Conservation (phyloP, 768 basidiomycete species). For the Galerina sulciceps region DNA sequence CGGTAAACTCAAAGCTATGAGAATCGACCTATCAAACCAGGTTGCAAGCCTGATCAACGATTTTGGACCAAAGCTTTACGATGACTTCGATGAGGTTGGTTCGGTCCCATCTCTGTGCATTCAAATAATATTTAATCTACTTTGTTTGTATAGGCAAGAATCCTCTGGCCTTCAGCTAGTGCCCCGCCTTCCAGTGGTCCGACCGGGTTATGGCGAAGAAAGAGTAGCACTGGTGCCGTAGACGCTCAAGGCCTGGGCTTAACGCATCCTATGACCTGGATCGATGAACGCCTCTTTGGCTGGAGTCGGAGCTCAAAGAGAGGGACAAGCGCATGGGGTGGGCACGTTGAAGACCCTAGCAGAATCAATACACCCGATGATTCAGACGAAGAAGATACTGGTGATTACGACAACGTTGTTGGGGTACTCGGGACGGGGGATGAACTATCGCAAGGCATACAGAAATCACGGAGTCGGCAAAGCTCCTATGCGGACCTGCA, state of each 20-base stretch:
- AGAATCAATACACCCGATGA: slow-evolving; percentile 72
- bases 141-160: slow-evolving; percentile 61
- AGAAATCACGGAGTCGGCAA: slow-evolving; percentile 62
- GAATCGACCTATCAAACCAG: slow-evolving; percentile 80
- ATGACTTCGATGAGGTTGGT: slow-evolving; percentile 82
- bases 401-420: slow-evolving; percentile 91
- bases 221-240: slow-evolving; percentile 81
- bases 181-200: slow-evolving; percentile 80
- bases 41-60: slow-evolving; percentile 84
- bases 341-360: slow-evolving; percentile 59
- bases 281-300: slow-evolving; percentile 92
- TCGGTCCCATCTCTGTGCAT: background rate
- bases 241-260: slow-evolving; percentile 85
- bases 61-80: slow-evolving; percentile 85
- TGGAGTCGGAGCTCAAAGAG: slow-evolving; percentile 80
- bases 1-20: slow-evolving; percentile 73
- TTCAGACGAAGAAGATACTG: slow-evolving; percentile 86
- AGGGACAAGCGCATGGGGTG: slow-evolving; percentile 91
- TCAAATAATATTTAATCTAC: background rate
- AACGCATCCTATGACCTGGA: slow-evolving; percentile 93
- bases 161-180: slow-evolving; percentile 81
- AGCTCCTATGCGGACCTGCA: slow-evolving; percentile 86
- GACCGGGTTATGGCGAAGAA: slow-evolving; percentile 78
- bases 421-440: slow-evolving; percentile 61
- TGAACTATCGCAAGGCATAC: slow-evolving; percentile 35